Evolutionary conservation across 2,329 filamentous ascomycete species (phyloP), one percentile per base, ranked within the genome.

Genomic region (Dichotomopilus funicola): DNA sequence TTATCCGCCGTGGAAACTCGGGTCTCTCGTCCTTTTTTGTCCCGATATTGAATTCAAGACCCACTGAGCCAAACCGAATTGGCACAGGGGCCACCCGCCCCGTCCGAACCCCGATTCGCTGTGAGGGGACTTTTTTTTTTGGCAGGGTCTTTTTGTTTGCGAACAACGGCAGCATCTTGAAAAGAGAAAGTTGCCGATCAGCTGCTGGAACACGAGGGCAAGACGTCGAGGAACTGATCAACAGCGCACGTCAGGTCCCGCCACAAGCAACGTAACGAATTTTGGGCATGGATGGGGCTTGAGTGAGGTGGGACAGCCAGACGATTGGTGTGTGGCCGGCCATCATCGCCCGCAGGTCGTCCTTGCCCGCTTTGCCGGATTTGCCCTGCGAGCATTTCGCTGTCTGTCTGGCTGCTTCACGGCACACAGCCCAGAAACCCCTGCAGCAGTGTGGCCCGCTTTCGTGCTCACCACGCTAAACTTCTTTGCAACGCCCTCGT

Each of bases 321-420:
- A 27, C 19, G 19, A 31, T 49, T 44, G 45, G 46, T 27, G 52
- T 33, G 44, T 48, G 37, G 36, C 19, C 19, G 19, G 19, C 19
- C 19, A 3, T 12, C 36, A n/a, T 42, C 43, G 43, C 19, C 37
- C 34, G 51, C 45, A 38, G 51, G 45, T 36, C 44, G 12, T 37
- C 46, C 34, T 48, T 27, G 35, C 35, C 46, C 46, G 52, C 52
- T 54, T 54, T 37, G 38, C 52, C 52, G 52, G 12, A 49, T 54
- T 54, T 13, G 52, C 38, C 7, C 13, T 11, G 10, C 38, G 13
- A 46, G 9, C 45, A 27, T 27, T 27, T 27, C 19, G 19, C 19
- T 27, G 19, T 27, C 19, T 27, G 19, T 27, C 19, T 27, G 19
- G 19, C 19, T 27, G 19, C 19, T 27, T 27, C 19, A 27, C 19